Evolutionary conservation across 352 stramenopile species (phyloP).

Genomic region (Globisporangium mamillatum): DNA sequence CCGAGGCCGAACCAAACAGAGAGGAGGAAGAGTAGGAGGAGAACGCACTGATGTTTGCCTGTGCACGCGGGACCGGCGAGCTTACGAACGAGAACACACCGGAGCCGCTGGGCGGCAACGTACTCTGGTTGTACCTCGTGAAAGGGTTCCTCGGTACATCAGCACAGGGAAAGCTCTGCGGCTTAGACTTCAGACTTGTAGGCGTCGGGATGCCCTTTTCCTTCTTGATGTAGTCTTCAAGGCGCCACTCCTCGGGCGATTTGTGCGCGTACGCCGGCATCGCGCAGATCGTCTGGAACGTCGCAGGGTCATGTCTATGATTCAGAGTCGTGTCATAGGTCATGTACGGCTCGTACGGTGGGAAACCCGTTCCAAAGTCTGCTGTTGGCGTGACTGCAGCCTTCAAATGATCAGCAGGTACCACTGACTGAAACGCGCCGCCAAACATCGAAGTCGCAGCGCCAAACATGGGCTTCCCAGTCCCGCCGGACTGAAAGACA

Average conservation of each 20-base stretch:
- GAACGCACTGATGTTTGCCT: no score
- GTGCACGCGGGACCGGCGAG: no score
- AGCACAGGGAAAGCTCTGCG: background rate
- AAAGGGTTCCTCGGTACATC: no score
- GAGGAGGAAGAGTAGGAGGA: no score
- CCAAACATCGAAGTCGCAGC: background rate
- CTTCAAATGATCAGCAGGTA: no score
- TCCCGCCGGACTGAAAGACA: background rate
- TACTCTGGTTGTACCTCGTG: no score
- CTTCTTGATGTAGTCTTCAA: slow-evolving; percentile 8
- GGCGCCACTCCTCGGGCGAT: slow-evolving; percentile 5
- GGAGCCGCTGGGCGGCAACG: no score
- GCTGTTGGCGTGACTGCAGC: background rate
- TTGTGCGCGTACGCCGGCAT: slow-evolving; percentile 9
- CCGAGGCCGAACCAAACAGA: no score
- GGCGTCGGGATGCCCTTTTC: background rate
- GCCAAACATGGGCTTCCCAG: background rate
- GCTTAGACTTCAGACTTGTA: background rate
- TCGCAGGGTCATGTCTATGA: background rate
- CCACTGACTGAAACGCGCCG: background rate
- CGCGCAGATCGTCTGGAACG: slow-evolving; percentile 1
- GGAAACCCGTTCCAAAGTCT: background rate
- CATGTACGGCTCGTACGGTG: background rate
- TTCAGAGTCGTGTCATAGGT: background rate
- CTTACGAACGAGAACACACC: no score